Percentiles rank a stretch among this genome's conserved stretches.
phyloP scores from a whole-genome alignment of 2,329 filamentous ascomycete genomes.

The Gnomoniopsis sp. region DNA sequence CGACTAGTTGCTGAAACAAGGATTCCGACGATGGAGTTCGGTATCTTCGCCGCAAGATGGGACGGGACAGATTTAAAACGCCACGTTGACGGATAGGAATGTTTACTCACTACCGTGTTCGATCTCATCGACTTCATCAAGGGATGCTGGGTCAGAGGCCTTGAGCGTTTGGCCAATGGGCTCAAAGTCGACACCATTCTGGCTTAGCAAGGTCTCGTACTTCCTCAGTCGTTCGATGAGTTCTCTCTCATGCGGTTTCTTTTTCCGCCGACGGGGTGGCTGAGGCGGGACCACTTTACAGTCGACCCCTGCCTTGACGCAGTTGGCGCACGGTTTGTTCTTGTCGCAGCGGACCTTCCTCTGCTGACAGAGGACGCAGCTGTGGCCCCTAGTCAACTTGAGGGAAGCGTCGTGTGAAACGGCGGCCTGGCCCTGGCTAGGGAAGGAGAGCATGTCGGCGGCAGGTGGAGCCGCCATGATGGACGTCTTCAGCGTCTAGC shows the following conservation, averaged over 20 bases:
- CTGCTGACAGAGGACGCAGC: conserved; percentile 72
- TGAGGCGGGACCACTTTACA: conserved; percentile 58
- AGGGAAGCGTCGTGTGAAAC: conserved; percentile 36
- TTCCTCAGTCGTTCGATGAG: conserved; percentile 65
- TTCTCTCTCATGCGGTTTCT: conserved; percentile 66
- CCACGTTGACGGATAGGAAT: background rate
- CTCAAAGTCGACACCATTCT: conserved; percentile 68
- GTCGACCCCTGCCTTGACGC: conserved; percentile 58
- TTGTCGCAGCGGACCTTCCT: conserved; percentile 74
- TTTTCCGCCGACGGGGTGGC: conserved; percentile 56
- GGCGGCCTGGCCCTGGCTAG: conserved; percentile 24
- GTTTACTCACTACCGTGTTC: conserved; percentile 41
- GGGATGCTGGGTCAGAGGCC: conserved; percentile 32
- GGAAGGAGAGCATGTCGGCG: conserved; percentile 19
- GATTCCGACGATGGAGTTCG: background rate
- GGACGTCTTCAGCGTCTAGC: conserved; percentile 1
- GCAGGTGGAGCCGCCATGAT: conserved; percentile 16
- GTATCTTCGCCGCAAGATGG: background rate
- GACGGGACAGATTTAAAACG: background rate
- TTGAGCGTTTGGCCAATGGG: conserved; percentile 54
- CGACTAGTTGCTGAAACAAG: background rate
- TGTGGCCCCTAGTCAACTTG: conserved; percentile 57
- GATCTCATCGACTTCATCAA: conserved; percentile 54
- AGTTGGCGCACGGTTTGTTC: conserved; percentile 68
- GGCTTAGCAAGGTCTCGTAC: conserved; percentile 64